Percentiles rank a stretch among this genome's conserved stretches.
Evolutionary conservation across 352 stramenopile genomes (phyloP).

Genomic region (Aphanomyces stellatus): DNA sequence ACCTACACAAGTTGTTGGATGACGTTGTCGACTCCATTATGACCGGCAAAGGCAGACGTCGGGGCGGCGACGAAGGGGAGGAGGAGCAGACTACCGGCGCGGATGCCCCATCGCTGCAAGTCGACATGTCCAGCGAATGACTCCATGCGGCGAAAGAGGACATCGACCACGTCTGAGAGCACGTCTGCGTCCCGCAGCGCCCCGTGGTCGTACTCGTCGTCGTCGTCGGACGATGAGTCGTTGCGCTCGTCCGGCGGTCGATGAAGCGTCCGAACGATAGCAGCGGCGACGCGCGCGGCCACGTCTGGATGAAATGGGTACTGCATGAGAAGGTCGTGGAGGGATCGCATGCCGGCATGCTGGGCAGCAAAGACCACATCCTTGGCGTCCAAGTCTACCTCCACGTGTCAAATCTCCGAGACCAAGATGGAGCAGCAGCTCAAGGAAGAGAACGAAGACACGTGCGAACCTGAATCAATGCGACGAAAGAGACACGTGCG

Average conservation of each 20-base stretch:
- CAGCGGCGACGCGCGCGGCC: not conserved
- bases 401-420: not conserved
- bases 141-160: constrained; percentile 14
- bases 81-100: not conserved
- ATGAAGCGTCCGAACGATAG: not conserved
- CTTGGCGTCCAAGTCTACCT: not conserved
- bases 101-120: constrained; percentile 10
- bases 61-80: not conserved
- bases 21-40: too few species aligned
- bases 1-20: too few species aligned
- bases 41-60: too few species aligned
- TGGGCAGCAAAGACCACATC: constrained; percentile 13
- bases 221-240: constrained; percentile 5
- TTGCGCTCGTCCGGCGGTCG: not conserved
- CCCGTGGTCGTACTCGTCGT: not conserved
- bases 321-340: not conserved
- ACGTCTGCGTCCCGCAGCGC: not conserved
- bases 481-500: too few species aligned
- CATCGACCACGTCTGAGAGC: not conserved
- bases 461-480: too few species aligned
- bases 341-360: not conserved
- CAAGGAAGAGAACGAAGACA: not conserved
- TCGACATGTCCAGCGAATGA: constrained; percentile 1
- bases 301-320: constrained; percentile 1
- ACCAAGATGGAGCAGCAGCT: too few species aligned